Evolutionary conservation across 345 rosid genomes (phyloP).

Genomic region (Gossypium raimondii): DNA sequence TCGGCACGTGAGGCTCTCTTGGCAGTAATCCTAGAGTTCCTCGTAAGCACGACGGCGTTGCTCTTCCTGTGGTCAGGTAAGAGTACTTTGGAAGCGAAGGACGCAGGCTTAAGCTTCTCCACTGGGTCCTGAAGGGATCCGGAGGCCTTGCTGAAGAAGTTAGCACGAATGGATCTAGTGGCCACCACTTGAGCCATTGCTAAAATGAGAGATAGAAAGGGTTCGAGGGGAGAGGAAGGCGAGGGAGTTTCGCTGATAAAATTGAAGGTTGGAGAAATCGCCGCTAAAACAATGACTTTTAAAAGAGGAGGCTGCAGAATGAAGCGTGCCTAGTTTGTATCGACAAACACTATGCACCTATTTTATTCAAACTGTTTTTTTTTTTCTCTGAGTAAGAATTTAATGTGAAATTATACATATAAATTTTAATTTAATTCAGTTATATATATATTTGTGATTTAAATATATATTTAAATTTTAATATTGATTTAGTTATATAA

Average conservation of each 20-base stretch:
- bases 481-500: too few species aligned
- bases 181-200: conserved; percentile 83
- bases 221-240: not conserved
- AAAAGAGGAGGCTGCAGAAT: not conserved
- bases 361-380: too few species aligned
- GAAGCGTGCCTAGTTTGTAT: conserved; percentile 48
- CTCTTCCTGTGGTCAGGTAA: conserved; percentile 21
- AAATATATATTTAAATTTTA: too few species aligned
- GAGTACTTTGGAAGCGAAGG: conserved; percentile 45
- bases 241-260: not conserved
- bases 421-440: too few species aligned
- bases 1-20: conserved; percentile 52
- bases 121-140: conserved; percentile 47
- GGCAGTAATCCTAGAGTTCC: conserved; percentile 36
- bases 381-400: too few species aligned
- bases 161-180: conserved; percentile 54
- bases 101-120: conserved; percentile 48
- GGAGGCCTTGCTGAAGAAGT: conserved; percentile 34
- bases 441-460: too few species aligned
- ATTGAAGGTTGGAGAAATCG: conserved; percentile 42
- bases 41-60: conserved; percentile 25
- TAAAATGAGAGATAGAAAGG: not conserved
- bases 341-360: conserved; percentile 25
- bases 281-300: conserved; percentile 16
- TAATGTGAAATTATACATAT: too few species aligned